These are phyloP conservation scores for Fragaria ananassa DNA, from an alignment of 306 rosid species.

Conservation along the genomic window DNA sequence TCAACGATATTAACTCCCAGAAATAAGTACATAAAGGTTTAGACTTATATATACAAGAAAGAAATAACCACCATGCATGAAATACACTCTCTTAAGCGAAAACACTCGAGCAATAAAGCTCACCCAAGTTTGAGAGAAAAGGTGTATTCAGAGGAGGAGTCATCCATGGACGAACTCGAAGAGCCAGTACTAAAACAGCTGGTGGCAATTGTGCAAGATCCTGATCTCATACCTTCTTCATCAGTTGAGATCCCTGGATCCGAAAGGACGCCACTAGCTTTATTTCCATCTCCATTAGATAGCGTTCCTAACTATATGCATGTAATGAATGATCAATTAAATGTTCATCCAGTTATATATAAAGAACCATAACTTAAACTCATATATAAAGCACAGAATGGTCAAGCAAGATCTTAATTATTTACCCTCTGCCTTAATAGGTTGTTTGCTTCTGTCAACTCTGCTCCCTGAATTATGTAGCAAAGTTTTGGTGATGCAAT, in stretches of 20 bases:
- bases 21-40: no score
- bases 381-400: no score
- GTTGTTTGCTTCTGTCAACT: conserved; percentile 26
- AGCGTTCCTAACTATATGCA: conserved; percentile 24
- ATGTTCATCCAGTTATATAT: background rate
- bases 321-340: background rate
- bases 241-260: conserved; percentile 15
- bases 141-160: conserved; percentile 22
- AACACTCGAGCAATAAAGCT: background rate
- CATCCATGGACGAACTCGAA: conserved; percentile 13
- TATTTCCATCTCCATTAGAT: conserved; percentile 5
- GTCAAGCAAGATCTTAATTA: background rate
- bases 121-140: conserved; percentile 23
- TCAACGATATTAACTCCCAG: background rate
- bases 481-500: background rate
- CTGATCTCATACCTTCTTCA: conserved; percentile 30
- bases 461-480: conserved; percentile 24
- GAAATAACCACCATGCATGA: background rate
- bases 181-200: conserved; percentile 24
- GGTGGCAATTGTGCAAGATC: conserved; percentile 26
- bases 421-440: conserved; percentile 30
- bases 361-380: background rate
- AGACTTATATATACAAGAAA: background rate
- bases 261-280: background rate
- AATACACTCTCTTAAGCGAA: background rate